A percentile compares a stretch with the other conserved stretches of the same genome.
Evolutionary conservation across 2,329 filamentous ascomycete genomes (phyloP).

Genomic region (Trichophyton mentagrophytes): DNA sequence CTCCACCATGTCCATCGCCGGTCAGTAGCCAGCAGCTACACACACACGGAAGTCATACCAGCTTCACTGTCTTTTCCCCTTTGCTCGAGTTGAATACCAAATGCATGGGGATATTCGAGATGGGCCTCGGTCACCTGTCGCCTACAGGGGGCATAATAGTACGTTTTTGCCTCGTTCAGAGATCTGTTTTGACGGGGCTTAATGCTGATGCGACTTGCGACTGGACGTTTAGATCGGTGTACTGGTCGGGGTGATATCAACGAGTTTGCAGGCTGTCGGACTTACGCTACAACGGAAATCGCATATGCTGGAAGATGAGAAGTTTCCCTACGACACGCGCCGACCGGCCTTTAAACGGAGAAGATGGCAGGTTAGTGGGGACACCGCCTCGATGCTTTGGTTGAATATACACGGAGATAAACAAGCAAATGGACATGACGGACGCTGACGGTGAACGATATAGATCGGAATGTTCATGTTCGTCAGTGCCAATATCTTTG

Average conservation of each 20-base stretch:
- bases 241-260: conserved; percentile 82
- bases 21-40: conserved; percentile 15
- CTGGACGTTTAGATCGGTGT: conserved; percentile 61
- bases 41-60: conserved; percentile 12
- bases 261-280: conserved; percentile 86
- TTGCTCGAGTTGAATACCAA: conserved; percentile 10
- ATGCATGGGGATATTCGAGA: conserved; percentile 33
- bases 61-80: conserved; percentile 5
- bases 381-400: neutral
- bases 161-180: conserved; percentile 24
- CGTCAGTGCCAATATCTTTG: conserved; percentile 82
- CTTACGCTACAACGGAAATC: conserved; percentile 95
- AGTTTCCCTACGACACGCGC: conserved; percentile 61
- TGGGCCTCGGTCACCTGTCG: conserved; percentile 66
- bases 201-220: neutral
- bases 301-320: conserved; percentile 94
- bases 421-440: neutral
- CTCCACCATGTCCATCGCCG: conserved; percentile 12
- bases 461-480: conserved; percentile 90
- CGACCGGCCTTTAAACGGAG: conserved; percentile 79
- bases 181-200: neutral
- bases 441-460: neutral
- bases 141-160: conserved; percentile 66
- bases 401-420: neutral
- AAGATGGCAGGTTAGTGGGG: conserved; percentile 60